Percentiles rank a stretch among this genome's conserved stretches.
phyloP scores from a whole-genome alignment of 345 rosid species.

The Brassica rapa region DNA sequence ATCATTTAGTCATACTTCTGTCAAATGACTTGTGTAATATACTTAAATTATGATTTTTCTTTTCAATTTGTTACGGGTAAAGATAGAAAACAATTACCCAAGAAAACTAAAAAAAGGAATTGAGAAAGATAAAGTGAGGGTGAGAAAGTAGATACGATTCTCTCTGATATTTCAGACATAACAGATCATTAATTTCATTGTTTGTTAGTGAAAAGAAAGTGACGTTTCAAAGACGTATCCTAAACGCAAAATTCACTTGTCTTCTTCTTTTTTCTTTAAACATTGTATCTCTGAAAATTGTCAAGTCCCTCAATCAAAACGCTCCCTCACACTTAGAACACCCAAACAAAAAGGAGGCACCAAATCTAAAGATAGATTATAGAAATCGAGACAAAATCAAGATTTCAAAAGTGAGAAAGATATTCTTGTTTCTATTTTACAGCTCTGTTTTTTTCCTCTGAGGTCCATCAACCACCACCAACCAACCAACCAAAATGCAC shows the following conservation, averaged over 20 bases:
- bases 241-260: slow-evolving; percentile 39
- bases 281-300: slow-evolving; percentile 19
- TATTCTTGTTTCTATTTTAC: slow-evolving; percentile 33
- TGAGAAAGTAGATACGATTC: slow-evolving; percentile 41
- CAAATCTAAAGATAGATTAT: slow-evolving; percentile 40
- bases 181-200: slow-evolving; percentile 31
- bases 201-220: slow-evolving; percentile 36
- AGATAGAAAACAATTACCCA: neutral
- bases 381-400: slow-evolving; percentile 37
- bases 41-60: neutral
- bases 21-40: neutral
- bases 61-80: neutral
- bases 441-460: slow-evolving; percentile 4
- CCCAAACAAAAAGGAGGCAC: slow-evolving; percentile 21
- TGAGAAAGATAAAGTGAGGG: slow-evolving; percentile 29
- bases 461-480: slow-evolving; percentile 15
- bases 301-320: slow-evolving; percentile 41
- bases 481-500: slow-evolving; percentile 18
- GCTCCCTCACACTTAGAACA: slow-evolving; percentile 41
- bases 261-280: slow-evolving; percentile 24
- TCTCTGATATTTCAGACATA: slow-evolving; percentile 35
- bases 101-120: neutral
- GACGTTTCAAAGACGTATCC: slow-evolving; percentile 42
- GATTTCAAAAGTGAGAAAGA: slow-evolving; percentile 37
- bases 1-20: neutral